Conservation (phyloP, 768 basidiomycete genomes). For the Mrakia frigida region DNA sequence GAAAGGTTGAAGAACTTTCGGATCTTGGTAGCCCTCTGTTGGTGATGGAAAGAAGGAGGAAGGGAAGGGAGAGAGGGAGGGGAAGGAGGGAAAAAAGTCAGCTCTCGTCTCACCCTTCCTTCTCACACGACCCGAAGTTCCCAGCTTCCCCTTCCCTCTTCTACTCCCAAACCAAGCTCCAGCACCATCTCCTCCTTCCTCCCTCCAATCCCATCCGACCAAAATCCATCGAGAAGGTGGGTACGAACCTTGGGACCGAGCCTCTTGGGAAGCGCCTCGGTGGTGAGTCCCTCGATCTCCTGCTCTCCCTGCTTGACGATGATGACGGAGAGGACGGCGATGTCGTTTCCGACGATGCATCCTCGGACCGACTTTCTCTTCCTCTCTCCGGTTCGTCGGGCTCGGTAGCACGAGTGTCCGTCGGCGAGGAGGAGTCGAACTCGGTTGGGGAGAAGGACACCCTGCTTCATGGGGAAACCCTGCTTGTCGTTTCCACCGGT, state of each 20-base stretch:
- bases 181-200: no score
- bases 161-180: no score
- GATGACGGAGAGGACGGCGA: constrained; percentile 85
- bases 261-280: constrained; percentile 85
- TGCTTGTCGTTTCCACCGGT: constrained; percentile 91
- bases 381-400: constrained; percentile 87
- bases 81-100: neutral
- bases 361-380: constrained; percentile 98
- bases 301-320: constrained; percentile 93
- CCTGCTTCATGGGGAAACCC: constrained; percentile 99
- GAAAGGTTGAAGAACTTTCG: constrained; percentile 92
- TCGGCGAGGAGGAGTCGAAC: constrained; percentile 87
- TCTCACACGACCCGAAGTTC: neutral
- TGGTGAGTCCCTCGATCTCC: constrained; percentile 87
- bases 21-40: constrained; percentile 73
- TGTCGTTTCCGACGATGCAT: constrained; percentile 95
- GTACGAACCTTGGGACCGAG: constrained; percentile 75
- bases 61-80: neutral
- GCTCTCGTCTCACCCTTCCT: neutral
- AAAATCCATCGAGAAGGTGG: neutral
- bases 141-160: no score
- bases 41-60: neutral
- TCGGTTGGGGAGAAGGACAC: constrained; percentile 90
- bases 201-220: neutral
- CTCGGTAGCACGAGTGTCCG: constrained; percentile 96